These are phyloP conservation scores for Dalbergia oliveri DNA, from an alignment of 306 rosid genomes.

Conservation along the genomic window DNA sequence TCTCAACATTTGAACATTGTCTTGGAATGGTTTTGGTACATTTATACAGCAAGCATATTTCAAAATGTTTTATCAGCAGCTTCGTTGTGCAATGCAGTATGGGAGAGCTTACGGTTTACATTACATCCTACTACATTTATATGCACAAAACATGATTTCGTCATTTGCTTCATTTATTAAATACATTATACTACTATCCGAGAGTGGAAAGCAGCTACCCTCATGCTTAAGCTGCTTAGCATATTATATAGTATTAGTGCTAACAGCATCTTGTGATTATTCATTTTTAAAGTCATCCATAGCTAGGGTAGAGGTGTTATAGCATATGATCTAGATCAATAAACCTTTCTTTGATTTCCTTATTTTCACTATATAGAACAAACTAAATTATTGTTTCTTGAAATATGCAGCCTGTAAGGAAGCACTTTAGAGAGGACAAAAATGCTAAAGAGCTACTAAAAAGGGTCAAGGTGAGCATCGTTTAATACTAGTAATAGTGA, in stretches of 20 bases:
- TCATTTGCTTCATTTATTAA: neutral
- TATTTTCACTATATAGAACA: neutral
- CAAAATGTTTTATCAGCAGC: neutral
- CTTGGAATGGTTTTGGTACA: conserved; percentile 20
- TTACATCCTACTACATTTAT: neutral
- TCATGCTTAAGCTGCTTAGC: neutral
- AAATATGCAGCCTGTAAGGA: conserved; percentile 76
- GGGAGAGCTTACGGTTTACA: neutral
- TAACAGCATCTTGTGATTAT: conserved; percentile 1
- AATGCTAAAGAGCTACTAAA: conserved; percentile 75
- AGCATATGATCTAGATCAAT: neutral
- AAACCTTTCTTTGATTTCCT: conserved; percentile 7
- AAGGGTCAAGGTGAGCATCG: conserved; percentile 71
- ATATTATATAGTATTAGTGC: neutral
- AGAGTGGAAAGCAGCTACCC: neutral
- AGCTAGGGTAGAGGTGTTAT: neutral
- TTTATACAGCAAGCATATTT: conserved; percentile 8
- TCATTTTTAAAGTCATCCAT: neutral
- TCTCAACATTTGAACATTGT: conserved; percentile 3
- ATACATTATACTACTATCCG: conserved; percentile 4
- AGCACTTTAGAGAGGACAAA: conserved; percentile 73
- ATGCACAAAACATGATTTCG: neutral
- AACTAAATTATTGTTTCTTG: conserved; percentile 36
- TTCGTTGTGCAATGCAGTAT: neutral
- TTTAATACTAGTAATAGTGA: neutral